Conservation (phyloP, 169 alveolate species). For the Neospora caninum region DNA sequence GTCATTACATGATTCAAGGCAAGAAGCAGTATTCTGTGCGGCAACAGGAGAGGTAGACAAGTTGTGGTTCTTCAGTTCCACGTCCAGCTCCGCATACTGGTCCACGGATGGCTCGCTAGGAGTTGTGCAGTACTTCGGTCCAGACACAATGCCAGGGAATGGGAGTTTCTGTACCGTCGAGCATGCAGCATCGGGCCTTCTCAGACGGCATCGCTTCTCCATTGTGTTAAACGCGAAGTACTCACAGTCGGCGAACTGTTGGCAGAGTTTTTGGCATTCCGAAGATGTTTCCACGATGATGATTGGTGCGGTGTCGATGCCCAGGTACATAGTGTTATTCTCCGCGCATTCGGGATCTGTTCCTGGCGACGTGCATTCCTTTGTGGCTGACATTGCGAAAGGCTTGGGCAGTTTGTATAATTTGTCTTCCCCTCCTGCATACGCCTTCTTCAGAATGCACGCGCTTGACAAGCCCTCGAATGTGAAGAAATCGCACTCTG, state of each 20-base stretch:
- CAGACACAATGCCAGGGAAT: slow-evolving; percentile 26
- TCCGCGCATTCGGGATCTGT: slow-evolving; percentile 24
- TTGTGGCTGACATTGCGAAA: slow-evolving; percentile 27
- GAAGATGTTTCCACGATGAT: slow-evolving; percentile 12
- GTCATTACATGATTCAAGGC: not conserved
- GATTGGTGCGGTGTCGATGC: not conserved
- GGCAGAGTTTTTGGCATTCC: slow-evolving; percentile 53
- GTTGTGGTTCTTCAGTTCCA: slow-evolving; percentile 7
- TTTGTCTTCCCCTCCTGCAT: slow-evolving; percentile 6
- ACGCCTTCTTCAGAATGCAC: slow-evolving; percentile 31
- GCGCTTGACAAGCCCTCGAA: not conserved
- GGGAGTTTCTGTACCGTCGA: not conserved
- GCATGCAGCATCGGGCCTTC: not conserved
- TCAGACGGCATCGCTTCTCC: slow-evolving; percentile 25
- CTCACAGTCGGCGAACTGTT: slow-evolving; percentile 18
- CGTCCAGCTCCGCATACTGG: slow-evolving; percentile 23
- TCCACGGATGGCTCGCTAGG: not conserved
- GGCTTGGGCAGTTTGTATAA: not conserved
- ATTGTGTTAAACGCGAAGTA: not conserved
- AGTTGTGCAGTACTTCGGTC: slow-evolving; percentile 1
- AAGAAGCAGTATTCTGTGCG: not conserved
- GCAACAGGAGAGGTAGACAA: not conserved
- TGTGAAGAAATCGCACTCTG: slow-evolving; percentile 28
- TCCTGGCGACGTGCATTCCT: slow-evolving; percentile 1
- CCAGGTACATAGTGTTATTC: not conserved